Evolutionary conservation across 2,329 filamentous ascomycete genomes (phyloP).

Genomic region (Aspergillus chevalieri): DNA sequence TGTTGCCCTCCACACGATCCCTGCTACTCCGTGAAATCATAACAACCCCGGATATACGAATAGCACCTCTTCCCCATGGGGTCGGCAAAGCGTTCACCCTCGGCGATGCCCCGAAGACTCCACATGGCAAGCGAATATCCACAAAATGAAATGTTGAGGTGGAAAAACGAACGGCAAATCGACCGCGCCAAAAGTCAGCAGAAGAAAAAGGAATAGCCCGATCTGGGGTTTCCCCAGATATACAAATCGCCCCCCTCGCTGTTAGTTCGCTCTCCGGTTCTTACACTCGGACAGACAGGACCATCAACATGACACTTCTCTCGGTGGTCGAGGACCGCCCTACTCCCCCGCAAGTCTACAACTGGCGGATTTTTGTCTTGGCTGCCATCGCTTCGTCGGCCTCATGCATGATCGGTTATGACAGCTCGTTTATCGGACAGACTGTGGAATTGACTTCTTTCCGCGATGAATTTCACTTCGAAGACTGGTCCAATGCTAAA

Average conservation of each 20-base stretch:
- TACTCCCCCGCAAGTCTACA: constrained; percentile 54
- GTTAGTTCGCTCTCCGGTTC: background rate
- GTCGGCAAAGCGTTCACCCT: background rate
- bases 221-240: background rate
- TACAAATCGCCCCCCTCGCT: background rate
- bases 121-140: background rate
- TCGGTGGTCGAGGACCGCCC: constrained; percentile 44
- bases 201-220: background rate
- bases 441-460: constrained; percentile 68
- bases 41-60: background rate
- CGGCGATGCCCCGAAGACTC: background rate
- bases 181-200: background rate
- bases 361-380: constrained; percentile 53
- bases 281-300: background rate
- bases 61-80: background rate
- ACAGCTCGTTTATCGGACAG: constrained; percentile 73
- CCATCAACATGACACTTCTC: constrained; percentile 31
- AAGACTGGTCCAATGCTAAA: constrained; percentile 34
- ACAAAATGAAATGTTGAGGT: background rate
- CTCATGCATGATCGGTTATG: constrained; percentile 56
- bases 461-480: constrained; percentile 60
- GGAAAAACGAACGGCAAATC: background rate
- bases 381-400: constrained; percentile 52
- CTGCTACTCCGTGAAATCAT: background rate
- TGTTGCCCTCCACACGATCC: background rate